These are phyloP conservation scores for Achlya hypogyna DNA, from an alignment of 352 stramenopile species.

Conservation along the genomic window DNA sequence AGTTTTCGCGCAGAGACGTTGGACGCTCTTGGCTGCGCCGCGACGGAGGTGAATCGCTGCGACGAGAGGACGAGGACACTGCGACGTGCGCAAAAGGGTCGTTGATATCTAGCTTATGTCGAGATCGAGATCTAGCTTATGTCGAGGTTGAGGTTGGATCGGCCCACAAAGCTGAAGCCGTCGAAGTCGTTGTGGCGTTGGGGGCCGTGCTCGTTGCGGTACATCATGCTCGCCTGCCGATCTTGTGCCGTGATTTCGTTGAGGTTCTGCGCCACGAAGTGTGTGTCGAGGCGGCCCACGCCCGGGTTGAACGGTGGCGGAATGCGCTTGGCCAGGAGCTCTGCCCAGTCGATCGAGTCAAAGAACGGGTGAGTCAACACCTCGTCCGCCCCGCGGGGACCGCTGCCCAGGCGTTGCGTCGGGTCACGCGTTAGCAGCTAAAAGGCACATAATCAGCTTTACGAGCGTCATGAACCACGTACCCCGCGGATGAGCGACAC, in stretches of 20 bases:
- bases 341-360: conserved; percentile 84
- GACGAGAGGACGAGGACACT: not conserved
- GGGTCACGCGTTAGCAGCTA: conserved; percentile 95
- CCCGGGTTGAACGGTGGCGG: conserved; percentile 82
- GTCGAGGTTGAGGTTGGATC: conserved; percentile 20
- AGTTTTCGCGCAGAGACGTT: not conserved
- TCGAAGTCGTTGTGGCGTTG: conserved; percentile 76
- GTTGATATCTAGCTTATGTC: not conserved
- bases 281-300: conserved; percentile 79
- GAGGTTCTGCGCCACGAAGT: conserved; percentile 78
- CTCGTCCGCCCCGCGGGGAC: conserved; percentile 78
- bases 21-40: not conserved
- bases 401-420: conserved; percentile 90
- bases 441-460: conserved; percentile 22
- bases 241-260: conserved; percentile 84
- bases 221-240: conserved; percentile 62
- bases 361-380: conserved; percentile 90
- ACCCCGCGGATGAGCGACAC: conserved; percentile 89
- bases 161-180: conserved; percentile 85
- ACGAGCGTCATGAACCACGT: conserved; percentile 26
- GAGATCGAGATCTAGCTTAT: not conserved
- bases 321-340: conserved; percentile 74
- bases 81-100: not conserved
- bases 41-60: not conserved
- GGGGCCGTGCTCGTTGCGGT: conserved; percentile 29